phyloP scores from a whole-genome alignment of 1,284 basidiomycete species.

The Hortiboletus rubellus region DNA sequence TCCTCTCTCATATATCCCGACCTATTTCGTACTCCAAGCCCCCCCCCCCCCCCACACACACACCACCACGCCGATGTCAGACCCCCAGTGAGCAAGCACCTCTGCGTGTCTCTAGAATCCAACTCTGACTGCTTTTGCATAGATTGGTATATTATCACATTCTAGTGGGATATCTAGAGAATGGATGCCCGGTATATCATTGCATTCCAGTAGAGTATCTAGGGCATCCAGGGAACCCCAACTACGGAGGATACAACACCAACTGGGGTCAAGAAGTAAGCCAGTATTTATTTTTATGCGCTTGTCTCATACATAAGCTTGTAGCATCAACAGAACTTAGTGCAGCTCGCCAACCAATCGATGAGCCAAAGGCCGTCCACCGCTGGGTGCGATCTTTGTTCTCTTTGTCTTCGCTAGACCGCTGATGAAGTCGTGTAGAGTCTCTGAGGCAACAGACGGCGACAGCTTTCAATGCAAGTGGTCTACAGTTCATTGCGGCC shows the following conservation, averaged over 20 bases:
- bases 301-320: not conserved
- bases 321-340: slow-evolving; percentile 8
- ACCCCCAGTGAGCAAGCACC: not conserved
- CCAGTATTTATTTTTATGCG: not conserved
- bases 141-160: not conserved
- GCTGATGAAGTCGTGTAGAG: slow-evolving; percentile 8
- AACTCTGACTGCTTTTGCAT: not conserved
- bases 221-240: too few species aligned
- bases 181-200: too few species aligned
- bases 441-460: not conserved
- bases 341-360: not conserved
- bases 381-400: not conserved
- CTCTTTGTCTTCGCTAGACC: not conserved
- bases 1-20: too few species aligned
- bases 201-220: not conserved
- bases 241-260: not conserved
- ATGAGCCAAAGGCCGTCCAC: not conserved
- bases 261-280: slow-evolving; percentile 10
- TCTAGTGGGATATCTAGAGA: too few species aligned
- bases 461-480: slow-evolving; percentile 6
- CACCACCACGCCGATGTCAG: too few species aligned
- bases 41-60: too few species aligned
- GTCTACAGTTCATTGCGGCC: not conserved
- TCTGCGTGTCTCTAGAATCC: too few species aligned
- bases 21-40: too few species aligned